Conservation (phyloP, 2,329 filamentous ascomycete species). For the Metarhizium humberi region DNA sequence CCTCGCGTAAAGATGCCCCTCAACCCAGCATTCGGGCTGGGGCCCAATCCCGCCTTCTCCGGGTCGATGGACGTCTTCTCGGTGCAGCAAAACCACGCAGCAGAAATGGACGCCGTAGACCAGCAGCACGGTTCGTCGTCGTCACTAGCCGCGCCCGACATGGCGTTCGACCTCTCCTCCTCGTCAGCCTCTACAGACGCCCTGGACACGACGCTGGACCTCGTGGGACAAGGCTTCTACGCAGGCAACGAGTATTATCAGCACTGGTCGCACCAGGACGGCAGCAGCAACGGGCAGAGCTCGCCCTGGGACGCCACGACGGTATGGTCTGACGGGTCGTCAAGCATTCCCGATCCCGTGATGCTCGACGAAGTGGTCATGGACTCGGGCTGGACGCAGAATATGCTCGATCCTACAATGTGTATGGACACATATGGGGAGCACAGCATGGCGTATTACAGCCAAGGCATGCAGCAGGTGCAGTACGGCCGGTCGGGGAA, state of each 20-base stretch:
- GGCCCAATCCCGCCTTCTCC: slow-evolving; percentile 3
- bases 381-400: slow-evolving; percentile 2
- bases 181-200: background rate
- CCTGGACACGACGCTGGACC: background rate
- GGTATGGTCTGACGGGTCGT: slow-evolving; percentile 6
- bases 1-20: slow-evolving; percentile 8
- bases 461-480: background rate
- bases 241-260: slow-evolving; percentile 2
- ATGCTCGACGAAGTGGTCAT: slow-evolving; percentile 2
- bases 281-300: background rate
- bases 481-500: slow-evolving; percentile 1
- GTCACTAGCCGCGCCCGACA: background rate
- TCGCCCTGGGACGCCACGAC: slow-evolving; percentile 7
- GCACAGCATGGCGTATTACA: slow-evolving; percentile 1
- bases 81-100: background rate
- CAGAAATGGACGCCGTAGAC: background rate
- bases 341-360: slow-evolving; percentile 3
- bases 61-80: slow-evolving; percentile 6
- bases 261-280: slow-evolving; percentile 1
- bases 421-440: slow-evolving; percentile 4
- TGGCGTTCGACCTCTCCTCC: slow-evolving; percentile 3
- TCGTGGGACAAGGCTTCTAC: background rate
- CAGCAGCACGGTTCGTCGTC: background rate
- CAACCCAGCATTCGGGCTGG: slow-evolving; percentile 8
- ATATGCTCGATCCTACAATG: slow-evolving; percentile 1